These are phyloP conservation scores for Scutellaria minor DNA, from an alignment of 257 asterid genomes.

Conservation along the genomic window DNA sequence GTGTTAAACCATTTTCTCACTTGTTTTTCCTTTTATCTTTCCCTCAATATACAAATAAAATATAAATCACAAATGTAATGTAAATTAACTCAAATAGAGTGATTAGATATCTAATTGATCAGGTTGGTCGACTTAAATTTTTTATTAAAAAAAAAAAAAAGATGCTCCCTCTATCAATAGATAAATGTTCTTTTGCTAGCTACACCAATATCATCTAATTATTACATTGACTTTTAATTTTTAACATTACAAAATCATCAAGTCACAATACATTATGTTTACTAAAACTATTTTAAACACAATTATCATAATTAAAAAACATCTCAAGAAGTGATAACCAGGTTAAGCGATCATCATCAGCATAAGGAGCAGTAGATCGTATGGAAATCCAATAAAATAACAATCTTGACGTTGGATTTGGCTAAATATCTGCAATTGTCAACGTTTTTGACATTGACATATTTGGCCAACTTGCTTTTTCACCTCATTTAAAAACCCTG, in stretches of 20 bases:
- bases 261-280: no score
- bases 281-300: background rate
- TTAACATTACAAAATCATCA: background rate
- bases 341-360: constrained; percentile 16
- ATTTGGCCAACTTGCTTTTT: constrained; percentile 32
- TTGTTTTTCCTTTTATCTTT: no score
- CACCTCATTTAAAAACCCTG: constrained; percentile 34
- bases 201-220: background rate
- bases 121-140: background rate
- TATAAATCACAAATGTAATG: no score
- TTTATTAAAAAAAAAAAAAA: no score
- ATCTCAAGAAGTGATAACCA: background rate
- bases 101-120: background rate
- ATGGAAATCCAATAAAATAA: constrained; percentile 20
- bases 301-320: background rate
- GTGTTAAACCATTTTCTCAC: background rate
- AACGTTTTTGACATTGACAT: constrained; percentile 46
- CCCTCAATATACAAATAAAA: no score
- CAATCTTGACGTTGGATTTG: constrained; percentile 48
- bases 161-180: no score
- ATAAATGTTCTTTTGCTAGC: no score
- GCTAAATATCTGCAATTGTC: constrained; percentile 46
- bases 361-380: constrained; percentile 11
- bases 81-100: no score
- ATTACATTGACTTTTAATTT: background rate